Evolutionary conservation across 2,329 filamentous ascomycete species (phyloP), one percentile per base, ranked within the genome.

Genomic region (Epicoccum sorghinum): DNA sequence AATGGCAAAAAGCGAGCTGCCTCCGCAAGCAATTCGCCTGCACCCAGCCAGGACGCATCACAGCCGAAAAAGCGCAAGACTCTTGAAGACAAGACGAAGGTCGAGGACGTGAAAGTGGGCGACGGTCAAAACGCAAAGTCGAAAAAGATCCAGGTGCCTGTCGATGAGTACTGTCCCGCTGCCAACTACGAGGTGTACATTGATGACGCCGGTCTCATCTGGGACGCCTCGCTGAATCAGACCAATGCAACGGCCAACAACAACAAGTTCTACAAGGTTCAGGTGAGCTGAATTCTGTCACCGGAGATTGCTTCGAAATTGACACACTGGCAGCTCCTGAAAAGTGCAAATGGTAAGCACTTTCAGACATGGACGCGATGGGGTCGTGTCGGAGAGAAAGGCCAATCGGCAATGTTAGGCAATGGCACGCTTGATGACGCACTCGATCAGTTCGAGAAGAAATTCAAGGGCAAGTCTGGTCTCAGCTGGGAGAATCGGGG

Each of bases 251-350:
- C 79, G 0, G 75, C 81, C 41, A 95, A 93, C 68, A 89, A 89
- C 73, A 93, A 95, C 73, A 95, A 95, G 62, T 93, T 93, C 71
- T 93, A 93, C 67, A 84, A 85, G 25, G 72, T 92, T 25, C 89
- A 93, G 78, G 78, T 90, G 14, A 33, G 54, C 39, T 18, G 25
- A 14, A 7, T 24, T 8, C 33, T 13, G 3, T 14, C 13, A 8
- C 14, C 8, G 2, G 7, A n/a, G 7, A 27, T 5, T 9, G 32
- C 3, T 23, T 4, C 13, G 23, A 3, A n/a, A 9, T 40, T 58
- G 22, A 57, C 18, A 45, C 23, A 9, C 3, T 12, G 32, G 24
- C 23, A 74, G 75, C 14, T 75, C 77, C 33, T 61, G 64, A 22
- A 43, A 40, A 67, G 75, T 3, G 57, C 74, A 8, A 56, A 52